Conservation (phyloP, 1,284 basidiomycete species). For the Austroboletus olivaceoglutinosus region DNA sequence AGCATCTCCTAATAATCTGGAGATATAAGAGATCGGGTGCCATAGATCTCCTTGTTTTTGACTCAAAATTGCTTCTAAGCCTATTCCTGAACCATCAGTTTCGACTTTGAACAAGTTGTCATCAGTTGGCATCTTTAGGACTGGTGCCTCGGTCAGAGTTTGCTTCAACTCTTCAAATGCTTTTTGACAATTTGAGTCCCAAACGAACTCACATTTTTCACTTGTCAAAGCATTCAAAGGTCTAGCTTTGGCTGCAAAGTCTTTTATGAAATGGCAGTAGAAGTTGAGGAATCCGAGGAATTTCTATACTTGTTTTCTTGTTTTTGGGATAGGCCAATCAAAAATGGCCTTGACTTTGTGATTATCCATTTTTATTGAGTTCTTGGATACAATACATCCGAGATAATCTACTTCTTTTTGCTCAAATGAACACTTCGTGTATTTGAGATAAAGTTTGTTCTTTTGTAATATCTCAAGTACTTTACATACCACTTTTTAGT, state of each 20-base stretch:
- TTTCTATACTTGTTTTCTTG: slow-evolving; percentile 17
- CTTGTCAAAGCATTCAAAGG: not conserved
- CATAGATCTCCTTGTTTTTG: not conserved
- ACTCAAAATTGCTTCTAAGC: not conserved
- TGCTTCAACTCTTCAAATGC: slow-evolving; percentile 9
- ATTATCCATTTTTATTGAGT: not conserved
- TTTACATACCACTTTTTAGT: not conserved
- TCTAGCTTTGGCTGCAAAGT: slow-evolving; percentile 27
- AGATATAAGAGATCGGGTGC: not conserved
- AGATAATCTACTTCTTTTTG: not conserved
- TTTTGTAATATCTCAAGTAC: not conserved
- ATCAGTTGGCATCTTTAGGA: not conserved
- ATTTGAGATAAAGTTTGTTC: not conserved
- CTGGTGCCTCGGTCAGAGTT: not conserved
- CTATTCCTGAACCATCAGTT: no score
- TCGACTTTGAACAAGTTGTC: no score
- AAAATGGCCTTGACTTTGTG: not conserved
- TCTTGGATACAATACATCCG: not conserved
- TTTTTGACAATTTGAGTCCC: no score
- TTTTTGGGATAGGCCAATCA: not conserved
- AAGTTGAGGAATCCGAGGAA: slow-evolving; percentile 43
- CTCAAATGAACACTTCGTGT: not conserved
- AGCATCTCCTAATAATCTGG: not conserved
- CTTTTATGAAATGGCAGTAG: slow-evolving; percentile 42
- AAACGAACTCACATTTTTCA: not conserved